These are phyloP conservation scores for Pseudogymnoascus sp. DNA, from an alignment of 2,329 filamentous ascomycete species.

Conservation along the genomic window DNA sequence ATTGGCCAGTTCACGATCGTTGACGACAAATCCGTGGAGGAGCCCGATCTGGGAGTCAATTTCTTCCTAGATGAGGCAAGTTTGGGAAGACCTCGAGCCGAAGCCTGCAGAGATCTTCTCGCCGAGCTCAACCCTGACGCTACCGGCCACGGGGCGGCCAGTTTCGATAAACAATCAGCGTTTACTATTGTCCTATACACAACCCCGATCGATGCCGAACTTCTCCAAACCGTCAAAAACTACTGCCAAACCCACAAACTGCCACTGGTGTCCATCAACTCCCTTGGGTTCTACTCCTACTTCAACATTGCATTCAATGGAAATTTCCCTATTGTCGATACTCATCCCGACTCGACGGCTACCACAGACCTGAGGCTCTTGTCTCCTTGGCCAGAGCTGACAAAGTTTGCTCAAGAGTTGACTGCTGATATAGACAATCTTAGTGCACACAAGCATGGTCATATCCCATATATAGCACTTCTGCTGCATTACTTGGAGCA, in stretches of 20 bases:
- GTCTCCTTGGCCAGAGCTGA: constrained; percentile 76
- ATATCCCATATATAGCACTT: constrained; percentile 79
- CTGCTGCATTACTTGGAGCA: constrained; percentile 72
- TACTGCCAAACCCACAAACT: constrained; percentile 50
- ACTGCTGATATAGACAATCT: constrained; percentile 62
- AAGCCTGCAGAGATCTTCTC: constrained; percentile 68
- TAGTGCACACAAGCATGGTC: constrained; percentile 75
- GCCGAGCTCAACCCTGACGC: constrained; percentile 92
- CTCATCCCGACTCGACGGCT: constrained; percentile 80
- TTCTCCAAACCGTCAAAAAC: constrained; percentile 41
- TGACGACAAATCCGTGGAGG: constrained; percentile 67
- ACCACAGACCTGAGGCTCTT: constrained; percentile 79
- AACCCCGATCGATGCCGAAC: constrained; percentile 46
- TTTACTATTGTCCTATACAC: constrained; percentile 56
- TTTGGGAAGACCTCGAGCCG: constrained; percentile 68
- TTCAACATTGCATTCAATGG: constrained; percentile 72
- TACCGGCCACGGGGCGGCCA: constrained; percentile 60
- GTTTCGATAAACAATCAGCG: constrained; percentile 31
- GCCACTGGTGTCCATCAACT: constrained; percentile 76
- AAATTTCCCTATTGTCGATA: constrained; percentile 90
- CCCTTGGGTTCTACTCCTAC: constrained; percentile 83
- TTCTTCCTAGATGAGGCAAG: constrained; percentile 85
- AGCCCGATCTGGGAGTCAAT: constrained; percentile 85
- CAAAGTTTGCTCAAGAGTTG: constrained; percentile 56
- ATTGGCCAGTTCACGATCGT: constrained; percentile 88